Percentiles rank a stretch among this genome's conserved stretches.
Evolutionary conservation across 2,329 filamentous ascomycete genomes (phyloP).

Genomic region (Fusarium sterilihyphosum): DNA sequence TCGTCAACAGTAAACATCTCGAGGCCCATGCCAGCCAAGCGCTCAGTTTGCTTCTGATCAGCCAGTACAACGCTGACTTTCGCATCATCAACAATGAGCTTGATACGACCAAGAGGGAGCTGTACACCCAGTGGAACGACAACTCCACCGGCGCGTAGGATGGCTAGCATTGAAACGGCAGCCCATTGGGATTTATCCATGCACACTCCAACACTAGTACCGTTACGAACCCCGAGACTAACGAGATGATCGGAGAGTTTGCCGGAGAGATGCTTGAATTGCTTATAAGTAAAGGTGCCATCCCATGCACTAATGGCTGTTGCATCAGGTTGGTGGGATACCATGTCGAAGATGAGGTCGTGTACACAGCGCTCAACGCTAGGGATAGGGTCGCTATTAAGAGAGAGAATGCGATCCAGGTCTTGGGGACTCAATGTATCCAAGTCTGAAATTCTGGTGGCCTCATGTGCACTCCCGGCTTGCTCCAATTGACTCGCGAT

Average conservation of each 20-base stretch:
- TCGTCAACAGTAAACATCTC: not conserved
- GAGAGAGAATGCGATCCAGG: not conserved
- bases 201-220: not conserved
- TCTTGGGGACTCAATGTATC: not conserved
- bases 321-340: not conserved
- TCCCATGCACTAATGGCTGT: not conserved
- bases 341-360: not conserved
- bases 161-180: not conserved
- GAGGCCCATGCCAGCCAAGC: not conserved
- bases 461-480: accelerated
- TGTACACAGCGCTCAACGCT: not conserved
- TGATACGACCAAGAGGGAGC: not conserved
- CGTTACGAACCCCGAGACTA: not conserved
- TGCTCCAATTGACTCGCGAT: not conserved
- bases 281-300: not conserved
- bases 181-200: slow-evolving; percentile 2
- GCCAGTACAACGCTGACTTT: not conserved
- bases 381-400: not conserved
- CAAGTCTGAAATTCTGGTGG: not conserved
- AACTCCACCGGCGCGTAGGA: not conserved
- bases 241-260: not conserved
- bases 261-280: not conserved
- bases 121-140: not conserved
- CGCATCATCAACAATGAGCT: not conserved
- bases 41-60: not conserved